phyloP scores from a whole-genome alignment of 2,329 filamentous ascomycete genomes.

The Zasmidium angulare region DNA sequence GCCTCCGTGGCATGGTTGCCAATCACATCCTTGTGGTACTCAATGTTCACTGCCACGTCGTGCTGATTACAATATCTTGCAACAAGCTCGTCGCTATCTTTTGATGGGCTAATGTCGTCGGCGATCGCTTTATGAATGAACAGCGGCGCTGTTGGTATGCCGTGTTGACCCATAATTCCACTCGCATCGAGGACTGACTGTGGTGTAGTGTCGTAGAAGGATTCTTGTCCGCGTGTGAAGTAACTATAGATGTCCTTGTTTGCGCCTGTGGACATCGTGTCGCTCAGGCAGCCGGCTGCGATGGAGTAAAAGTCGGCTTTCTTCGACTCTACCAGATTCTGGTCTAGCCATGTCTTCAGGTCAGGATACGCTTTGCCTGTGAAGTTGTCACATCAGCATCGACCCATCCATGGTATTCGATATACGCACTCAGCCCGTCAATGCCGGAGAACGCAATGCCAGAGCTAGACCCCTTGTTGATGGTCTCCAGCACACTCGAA shows the following conservation, averaged over 20 bases:
- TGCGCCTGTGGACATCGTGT: conserved; percentile 27
- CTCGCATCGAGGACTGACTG: conserved; percentile 23
- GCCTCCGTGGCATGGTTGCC: conserved; percentile 48
- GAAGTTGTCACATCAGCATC: not conserved
- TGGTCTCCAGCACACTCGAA: conserved; percentile 34
- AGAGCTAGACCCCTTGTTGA: conserved; percentile 30
- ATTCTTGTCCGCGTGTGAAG: conserved; percentile 36
- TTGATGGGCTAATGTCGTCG: conserved; percentile 45
- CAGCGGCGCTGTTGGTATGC: conserved; percentile 45
- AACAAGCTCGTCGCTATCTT: conserved; percentile 44
- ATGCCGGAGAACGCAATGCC: conserved; percentile 33
- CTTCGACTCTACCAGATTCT: conserved; percentile 25
- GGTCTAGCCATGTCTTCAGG: conserved; percentile 22
- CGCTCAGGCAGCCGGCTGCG: conserved; percentile 8
- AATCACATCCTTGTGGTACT: conserved; percentile 43
- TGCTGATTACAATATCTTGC: conserved; percentile 37
- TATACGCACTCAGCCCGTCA: conserved; percentile 26
- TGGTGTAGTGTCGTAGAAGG: conserved; percentile 22
- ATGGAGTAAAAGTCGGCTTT: conserved; percentile 33
- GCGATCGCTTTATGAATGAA: conserved; percentile 50
- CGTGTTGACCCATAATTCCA: conserved; percentile 37
- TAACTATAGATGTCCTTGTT: conserved; percentile 40
- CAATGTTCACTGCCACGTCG: conserved; percentile 37
- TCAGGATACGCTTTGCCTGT: conserved; percentile 31
- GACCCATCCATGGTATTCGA: not conserved